A percentile compares a stretch with the other conserved stretches of the same genome.
Conservation (phyloP, 441 rosid genomes). For the Gossypium trilobum region DNA sequence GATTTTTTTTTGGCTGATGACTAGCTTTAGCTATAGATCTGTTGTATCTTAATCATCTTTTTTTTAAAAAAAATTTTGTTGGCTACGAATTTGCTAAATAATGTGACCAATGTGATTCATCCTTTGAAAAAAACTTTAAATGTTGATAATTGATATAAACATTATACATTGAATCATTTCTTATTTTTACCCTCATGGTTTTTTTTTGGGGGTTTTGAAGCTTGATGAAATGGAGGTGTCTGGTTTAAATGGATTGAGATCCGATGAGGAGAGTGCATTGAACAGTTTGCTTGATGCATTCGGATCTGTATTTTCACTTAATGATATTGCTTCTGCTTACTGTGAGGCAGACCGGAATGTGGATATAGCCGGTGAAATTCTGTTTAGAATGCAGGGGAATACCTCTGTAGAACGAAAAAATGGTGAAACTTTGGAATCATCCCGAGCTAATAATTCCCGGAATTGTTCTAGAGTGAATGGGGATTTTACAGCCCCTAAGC, state of each 20-base stretch:
- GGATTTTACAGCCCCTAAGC: not conserved
- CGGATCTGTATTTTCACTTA: conserved; percentile 32
- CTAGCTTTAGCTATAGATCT: not conserved
- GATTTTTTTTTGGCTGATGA: not conserved
- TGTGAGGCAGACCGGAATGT: conserved; percentile 28
- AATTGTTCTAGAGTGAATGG: not conserved
- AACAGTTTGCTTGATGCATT: conserved; percentile 39
- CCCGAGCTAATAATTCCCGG: conserved; percentile 10
- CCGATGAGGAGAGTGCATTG: conserved; percentile 35
- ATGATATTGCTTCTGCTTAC: conserved; percentile 45
- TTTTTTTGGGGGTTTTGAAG: not conserved
- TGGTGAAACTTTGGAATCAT: conserved; percentile 16
- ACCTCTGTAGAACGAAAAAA: conserved; percentile 4
- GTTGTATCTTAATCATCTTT: not conserved
- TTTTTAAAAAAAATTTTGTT: not conserved
- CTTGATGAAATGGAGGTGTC: conserved; percentile 35
- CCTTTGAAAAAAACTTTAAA: not conserved
- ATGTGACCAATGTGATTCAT: not conserved
- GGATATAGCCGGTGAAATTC: conserved; percentile 32
- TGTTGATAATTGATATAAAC: not conserved
- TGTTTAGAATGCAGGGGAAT: conserved; percentile 27
- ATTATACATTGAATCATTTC: not conserved
- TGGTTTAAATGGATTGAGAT: conserved; percentile 11
- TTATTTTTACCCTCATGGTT: not conserved
- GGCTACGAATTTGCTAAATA: not conserved